Evolutionary conservation across 805 yeast species (phyloP), one percentile per base, ranked within the genome.

Genomic region (Jamesozyma jinghongensis): DNA sequence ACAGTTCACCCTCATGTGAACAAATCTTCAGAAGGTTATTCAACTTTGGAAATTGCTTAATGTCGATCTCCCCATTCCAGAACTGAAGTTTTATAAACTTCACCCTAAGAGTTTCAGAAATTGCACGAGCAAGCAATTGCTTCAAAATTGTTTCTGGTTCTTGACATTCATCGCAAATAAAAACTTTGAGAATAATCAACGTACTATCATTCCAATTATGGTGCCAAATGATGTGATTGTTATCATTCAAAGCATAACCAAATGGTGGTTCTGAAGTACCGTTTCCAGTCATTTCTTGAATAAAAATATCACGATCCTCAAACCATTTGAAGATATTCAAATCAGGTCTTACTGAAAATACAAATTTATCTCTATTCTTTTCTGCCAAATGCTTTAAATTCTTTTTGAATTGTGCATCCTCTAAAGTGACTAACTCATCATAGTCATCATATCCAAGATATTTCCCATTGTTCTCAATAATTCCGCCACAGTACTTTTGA

Each of bases 221-320:
- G 34, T 59, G 62, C 76, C 77, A 74, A 13, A 68, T 47, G 7
- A 68, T 53, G 46, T 68, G 73, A 18, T 67, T 50, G 1, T 56
- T 49, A 36, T 59, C 56, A 3, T 42, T 43, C 18, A 43, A 37
- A 16, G 52, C 50, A 28, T 44, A 54, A 5, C 71, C 73, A 44
- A 61, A 64, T 16, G 49, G 49, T 12, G 49, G 41, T 3, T 41
- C 36, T 1, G 44, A 43, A 3, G 34, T 26, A 3, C 45, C 47
- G 20, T 41, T 45, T 3, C 42, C 40, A 7, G 49, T 44, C 30
- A 47, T 49, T 22, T 47, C 52, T 19, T 66, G 57, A 19, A 61
- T 62, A 41, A 51, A 68, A 11, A 51, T 38, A 36, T 65, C 71
- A 46, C 71, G 61, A 16, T 54, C 47, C 40, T 65, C 63, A 47